Conservation (phyloP, 2,329 filamentous ascomycete genomes). For the Fusarium brachygibbosum region DNA sequence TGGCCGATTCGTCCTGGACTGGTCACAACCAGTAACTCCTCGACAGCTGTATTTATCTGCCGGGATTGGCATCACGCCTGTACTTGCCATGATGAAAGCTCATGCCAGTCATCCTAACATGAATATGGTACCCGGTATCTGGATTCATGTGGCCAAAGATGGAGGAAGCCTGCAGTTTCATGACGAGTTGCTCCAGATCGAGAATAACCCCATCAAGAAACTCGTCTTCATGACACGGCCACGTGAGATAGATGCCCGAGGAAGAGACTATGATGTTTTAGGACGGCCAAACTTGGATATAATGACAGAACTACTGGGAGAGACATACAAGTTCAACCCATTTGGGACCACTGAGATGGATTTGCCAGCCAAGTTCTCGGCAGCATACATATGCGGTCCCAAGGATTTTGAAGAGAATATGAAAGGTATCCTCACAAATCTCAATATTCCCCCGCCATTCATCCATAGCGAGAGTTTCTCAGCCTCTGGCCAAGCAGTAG, state of each 20-base stretch:
- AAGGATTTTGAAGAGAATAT: background rate
- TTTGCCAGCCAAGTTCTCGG: background rate
- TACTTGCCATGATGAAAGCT: slow-evolving; percentile 13
- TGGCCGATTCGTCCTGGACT: slow-evolving; percentile 4
- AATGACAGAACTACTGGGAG: background rate
- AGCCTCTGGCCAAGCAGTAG: background rate
- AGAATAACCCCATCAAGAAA: background rate
- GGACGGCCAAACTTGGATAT: background rate
- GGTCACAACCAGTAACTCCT: slow-evolving; percentile 1
- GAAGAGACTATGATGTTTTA: background rate
- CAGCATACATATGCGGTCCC: background rate
- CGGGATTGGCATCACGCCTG: slow-evolving; percentile 8
- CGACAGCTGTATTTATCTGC: slow-evolving; percentile 12
- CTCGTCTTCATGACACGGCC: slow-evolving; percentile 7
- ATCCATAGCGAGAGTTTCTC: slow-evolving; percentile 13
- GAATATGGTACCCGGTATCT: background rate
- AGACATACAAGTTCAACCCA: background rate
- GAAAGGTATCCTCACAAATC: background rate
- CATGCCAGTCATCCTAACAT: slow-evolving; percentile 11
- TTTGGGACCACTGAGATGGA: background rate
- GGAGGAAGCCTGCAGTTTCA: background rate
- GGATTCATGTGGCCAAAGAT: slow-evolving; percentile 8
- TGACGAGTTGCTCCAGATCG: background rate
- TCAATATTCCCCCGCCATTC: background rate
- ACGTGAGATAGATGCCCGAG: background rate